Conservation (phyloP, 2,329 filamentous ascomycete genomes). For the Exophiala xenobiotica region DNA sequence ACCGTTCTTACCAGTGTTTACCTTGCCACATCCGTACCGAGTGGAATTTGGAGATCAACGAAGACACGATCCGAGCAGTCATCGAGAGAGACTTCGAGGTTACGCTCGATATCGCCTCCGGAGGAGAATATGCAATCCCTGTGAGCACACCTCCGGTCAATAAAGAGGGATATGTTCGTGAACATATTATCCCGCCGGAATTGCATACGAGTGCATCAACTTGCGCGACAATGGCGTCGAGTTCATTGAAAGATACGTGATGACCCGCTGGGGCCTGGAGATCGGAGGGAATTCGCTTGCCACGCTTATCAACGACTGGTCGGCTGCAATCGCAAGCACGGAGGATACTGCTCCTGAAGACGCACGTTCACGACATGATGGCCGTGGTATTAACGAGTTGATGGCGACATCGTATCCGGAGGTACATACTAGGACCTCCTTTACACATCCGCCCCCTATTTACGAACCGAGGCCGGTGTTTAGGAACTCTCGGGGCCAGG, state of each 20-base stretch:
- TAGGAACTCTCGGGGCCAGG: neutral
- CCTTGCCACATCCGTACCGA: conserved; percentile 10
- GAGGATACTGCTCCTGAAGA: neutral
- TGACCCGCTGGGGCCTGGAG: neutral
- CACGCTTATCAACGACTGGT: conserved; percentile 1
- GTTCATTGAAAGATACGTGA: neutral
- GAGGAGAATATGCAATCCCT: conserved; percentile 5
- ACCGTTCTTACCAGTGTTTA: conserved; percentile 1
- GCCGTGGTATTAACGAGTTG: conserved; percentile 3
- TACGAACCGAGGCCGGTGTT: conserved; percentile 9
- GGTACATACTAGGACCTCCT: neutral
- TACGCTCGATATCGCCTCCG: conserved; percentile 2
- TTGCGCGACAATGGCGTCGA: neutral
- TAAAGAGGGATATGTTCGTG: neutral
- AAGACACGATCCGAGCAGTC: conserved; percentile 11
- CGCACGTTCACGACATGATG: conserved; percentile 8
- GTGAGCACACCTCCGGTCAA: neutral
- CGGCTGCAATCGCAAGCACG: neutral
- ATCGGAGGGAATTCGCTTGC: neutral
- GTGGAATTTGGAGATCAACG: conserved; percentile 12
- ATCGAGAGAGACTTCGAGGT: conserved; percentile 12
- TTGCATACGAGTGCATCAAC: conserved; percentile 8
- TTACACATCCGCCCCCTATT: conserved; percentile 10
- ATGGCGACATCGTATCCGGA: neutral
- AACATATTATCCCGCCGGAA: conserved; percentile 9